Evolutionary conservation across 352 stramenopile genomes (phyloP).

Genomic region (Phytophthora chlamydospora): DNA sequence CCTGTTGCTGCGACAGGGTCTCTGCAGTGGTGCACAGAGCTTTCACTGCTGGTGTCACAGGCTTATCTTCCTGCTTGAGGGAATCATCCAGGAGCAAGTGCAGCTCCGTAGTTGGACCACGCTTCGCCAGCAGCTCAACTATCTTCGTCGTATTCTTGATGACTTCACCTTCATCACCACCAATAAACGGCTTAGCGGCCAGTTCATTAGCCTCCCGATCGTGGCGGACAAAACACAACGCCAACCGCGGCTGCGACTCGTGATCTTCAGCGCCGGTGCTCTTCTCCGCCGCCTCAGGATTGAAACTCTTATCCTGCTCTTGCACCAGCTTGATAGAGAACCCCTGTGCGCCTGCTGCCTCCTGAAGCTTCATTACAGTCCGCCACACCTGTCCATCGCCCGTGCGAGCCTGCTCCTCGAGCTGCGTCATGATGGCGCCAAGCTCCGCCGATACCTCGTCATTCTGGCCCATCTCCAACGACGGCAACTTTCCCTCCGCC

Average conservation of each 20-base stretch:
- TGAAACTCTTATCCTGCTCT: slow-evolving; percentile 30
- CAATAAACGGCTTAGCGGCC: slow-evolving; percentile 72
- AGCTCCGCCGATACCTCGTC: slow-evolving; percentile 7
- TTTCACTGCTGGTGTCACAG: slow-evolving; percentile 23
- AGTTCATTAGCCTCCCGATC: slow-evolving; percentile 77
- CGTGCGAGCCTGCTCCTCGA: slow-evolving; percentile 20
- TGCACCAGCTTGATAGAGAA: slow-evolving; percentile 48
- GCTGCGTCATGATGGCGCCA: slow-evolving; percentile 27
- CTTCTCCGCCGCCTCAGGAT: slow-evolving; percentile 14
- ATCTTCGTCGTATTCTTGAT: slow-evolving; percentile 33
- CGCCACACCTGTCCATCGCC: slow-evolving; percentile 36
- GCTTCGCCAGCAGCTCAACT: slow-evolving; percentile 25
- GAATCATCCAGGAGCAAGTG: slow-evolving; percentile 79
- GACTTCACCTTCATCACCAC: slow-evolving; percentile 59
- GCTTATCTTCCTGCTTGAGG: slow-evolving; percentile 29
- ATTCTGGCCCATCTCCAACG: background rate
- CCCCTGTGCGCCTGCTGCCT: slow-evolving; percentile 13
- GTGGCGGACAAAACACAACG: slow-evolving; percentile 62
- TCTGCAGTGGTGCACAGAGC: slow-evolving; percentile 25
- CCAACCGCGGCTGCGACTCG: slow-evolving; percentile 22
- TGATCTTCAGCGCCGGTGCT: background rate
- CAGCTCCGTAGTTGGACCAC: slow-evolving; percentile 29
- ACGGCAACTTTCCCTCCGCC: slow-evolving; percentile 49
- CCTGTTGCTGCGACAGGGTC: slow-evolving; percentile 20
- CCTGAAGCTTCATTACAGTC: slow-evolving; percentile 39